Conservation (phyloP, 2,329 filamentous ascomycete genomes). For the Aureobasidium leucospermi region DNA sequence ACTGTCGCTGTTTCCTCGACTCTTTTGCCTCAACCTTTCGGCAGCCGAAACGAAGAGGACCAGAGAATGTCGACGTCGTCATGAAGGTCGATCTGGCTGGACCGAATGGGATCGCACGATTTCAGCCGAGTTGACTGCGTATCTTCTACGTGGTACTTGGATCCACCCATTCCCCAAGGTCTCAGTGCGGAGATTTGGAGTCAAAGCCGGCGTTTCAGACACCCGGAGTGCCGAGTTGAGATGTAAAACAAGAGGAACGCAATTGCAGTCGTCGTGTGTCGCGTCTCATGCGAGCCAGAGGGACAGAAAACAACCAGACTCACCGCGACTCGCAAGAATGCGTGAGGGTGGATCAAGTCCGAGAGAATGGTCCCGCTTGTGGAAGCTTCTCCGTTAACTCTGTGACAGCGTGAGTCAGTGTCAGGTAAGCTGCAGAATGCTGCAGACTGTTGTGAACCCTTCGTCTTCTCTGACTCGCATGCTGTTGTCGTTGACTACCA, state of each 20-base stretch:
- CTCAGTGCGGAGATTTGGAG: slow-evolving; percentile 12
- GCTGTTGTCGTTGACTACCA: background rate
- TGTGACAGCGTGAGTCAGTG: slow-evolving; percentile 8
- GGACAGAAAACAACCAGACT: background rate
- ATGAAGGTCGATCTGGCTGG: background rate
- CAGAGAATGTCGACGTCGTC: background rate
- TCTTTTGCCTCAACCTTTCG: background rate
- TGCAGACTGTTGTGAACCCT: slow-evolving; percentile 4
- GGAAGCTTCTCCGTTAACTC: slow-evolving; percentile 4
- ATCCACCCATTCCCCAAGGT: background rate
- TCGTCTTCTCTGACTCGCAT: slow-evolving; percentile 11
- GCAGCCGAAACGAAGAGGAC: background rate
- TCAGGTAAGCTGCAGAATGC: slow-evolving; percentile 7
- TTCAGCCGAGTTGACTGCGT: slow-evolving; percentile 4
- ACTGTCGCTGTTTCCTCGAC: background rate
- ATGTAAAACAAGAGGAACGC: slow-evolving; percentile 3
- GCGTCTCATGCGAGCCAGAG: background rate
- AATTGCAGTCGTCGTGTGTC: slow-evolving; percentile 4
- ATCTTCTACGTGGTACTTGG: background rate
- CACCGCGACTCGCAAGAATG: slow-evolving; percentile 3
- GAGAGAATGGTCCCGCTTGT: background rate
- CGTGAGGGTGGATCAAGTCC: background rate
- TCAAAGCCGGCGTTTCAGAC: slow-evolving; percentile 2
- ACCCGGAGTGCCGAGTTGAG: background rate
- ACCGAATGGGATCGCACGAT: slow-evolving; percentile 2